A percentile compares a stretch with the other conserved stretches of the same genome.
Conservation (phyloP, 768 basidiomycete genomes). For the Mrakia frigida region DNA sequence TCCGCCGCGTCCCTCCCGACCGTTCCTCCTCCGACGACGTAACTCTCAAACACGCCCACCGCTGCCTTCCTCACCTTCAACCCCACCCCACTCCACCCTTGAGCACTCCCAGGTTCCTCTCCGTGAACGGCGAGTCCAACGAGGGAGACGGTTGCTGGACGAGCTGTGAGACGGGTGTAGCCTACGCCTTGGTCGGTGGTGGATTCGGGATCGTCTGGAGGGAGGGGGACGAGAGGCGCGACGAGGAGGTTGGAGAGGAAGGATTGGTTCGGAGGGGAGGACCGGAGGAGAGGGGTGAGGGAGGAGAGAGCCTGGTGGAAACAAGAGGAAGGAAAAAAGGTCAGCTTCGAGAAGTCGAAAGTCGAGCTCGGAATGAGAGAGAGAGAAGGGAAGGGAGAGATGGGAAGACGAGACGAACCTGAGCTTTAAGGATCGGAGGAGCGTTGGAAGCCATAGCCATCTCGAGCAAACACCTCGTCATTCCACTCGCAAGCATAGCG, state of each 20-base stretch:
- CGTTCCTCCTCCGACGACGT: slow-evolving; percentile 20
- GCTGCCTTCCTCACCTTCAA: slow-evolving; percentile 26
- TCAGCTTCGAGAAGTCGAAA: no score
- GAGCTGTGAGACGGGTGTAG: slow-evolving; percentile 28
- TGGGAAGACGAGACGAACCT: slow-evolving; percentile 51
- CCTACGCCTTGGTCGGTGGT: slow-evolving; percentile 28
- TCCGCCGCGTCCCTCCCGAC: slow-evolving; percentile 5
- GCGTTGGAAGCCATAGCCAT: slow-evolving; percentile 89
- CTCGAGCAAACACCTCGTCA: slow-evolving; percentile 74
- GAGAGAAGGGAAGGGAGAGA: slow-evolving; percentile 60
- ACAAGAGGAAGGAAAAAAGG: neutral
- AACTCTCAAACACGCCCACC: slow-evolving; percentile 11
- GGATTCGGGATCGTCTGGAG: slow-evolving; percentile 62
- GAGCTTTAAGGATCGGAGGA: slow-evolving; percentile 73
- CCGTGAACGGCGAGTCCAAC: slow-evolving; percentile 28
- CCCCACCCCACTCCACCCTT: slow-evolving; percentile 18
- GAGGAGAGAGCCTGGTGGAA: slow-evolving; percentile 50
- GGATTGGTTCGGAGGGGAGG: slow-evolving; percentile 61
- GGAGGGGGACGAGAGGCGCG: slow-evolving; percentile 56
- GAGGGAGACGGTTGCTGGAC: slow-evolving; percentile 17
- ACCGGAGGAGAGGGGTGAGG: slow-evolving; percentile 60
- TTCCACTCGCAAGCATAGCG: slow-evolving; percentile 47
- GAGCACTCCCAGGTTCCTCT: slow-evolving; percentile 13
- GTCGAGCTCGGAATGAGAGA: slow-evolving; percentile 45
- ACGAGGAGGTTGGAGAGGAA: slow-evolving; percentile 69